Conservation (phyloP, 2,329 filamentous ascomycete species). For the Fusarium gaditjirri region DNA sequence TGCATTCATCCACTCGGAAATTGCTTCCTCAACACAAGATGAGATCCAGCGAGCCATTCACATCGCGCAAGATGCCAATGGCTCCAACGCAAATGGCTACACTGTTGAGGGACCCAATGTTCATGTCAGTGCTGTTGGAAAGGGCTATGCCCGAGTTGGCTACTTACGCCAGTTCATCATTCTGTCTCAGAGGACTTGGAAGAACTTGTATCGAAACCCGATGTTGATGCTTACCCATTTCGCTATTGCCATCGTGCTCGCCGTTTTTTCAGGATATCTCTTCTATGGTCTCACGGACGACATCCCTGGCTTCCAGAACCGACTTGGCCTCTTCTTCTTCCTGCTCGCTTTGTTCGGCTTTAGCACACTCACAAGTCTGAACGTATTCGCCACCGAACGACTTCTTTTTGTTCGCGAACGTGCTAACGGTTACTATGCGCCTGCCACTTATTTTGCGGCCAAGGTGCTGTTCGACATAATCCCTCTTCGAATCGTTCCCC, state of each 20-base stretch:
- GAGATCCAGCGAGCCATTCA: slow-evolving; percentile 80
- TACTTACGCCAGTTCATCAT: slow-evolving; percentile 87
- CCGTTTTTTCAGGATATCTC: slow-evolving; percentile 92
- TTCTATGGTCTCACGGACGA: slow-evolving; percentile 98
- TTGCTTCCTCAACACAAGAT: slow-evolving; percentile 77
- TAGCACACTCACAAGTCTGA: slow-evolving; percentile 92
- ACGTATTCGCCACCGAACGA: slow-evolving; percentile 90
- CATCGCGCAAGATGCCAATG: slow-evolving; percentile 74
- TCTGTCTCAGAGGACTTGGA: slow-evolving; percentile 91
- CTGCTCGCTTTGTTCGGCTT: slow-evolving; percentile 95
- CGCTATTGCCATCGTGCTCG: slow-evolving; percentile 93
- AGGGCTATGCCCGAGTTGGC: slow-evolving; percentile 84
- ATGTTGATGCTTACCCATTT: slow-evolving; percentile 99
- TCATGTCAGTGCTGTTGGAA: slow-evolving; percentile 70
- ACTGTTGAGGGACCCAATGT: slow-evolving; percentile 59
- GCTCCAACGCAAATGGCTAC: slow-evolving; percentile 65
- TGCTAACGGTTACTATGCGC: slow-evolving; percentile 96
- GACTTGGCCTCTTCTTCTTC: slow-evolving; percentile 97
- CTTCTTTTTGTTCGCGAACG: slow-evolving; percentile 92
- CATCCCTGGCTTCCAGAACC: slow-evolving; percentile 97
- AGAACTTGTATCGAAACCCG: slow-evolving; percentile 95
- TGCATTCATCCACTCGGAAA: slow-evolving; percentile 80
- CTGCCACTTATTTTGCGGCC: slow-evolving; percentile 90
- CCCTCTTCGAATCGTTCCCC: slow-evolving; percentile 91
- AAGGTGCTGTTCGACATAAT: slow-evolving; percentile 99